Conservation (phyloP, 2,329 filamentous ascomycete genomes). For the Pochonia chlamydosporia region DNA sequence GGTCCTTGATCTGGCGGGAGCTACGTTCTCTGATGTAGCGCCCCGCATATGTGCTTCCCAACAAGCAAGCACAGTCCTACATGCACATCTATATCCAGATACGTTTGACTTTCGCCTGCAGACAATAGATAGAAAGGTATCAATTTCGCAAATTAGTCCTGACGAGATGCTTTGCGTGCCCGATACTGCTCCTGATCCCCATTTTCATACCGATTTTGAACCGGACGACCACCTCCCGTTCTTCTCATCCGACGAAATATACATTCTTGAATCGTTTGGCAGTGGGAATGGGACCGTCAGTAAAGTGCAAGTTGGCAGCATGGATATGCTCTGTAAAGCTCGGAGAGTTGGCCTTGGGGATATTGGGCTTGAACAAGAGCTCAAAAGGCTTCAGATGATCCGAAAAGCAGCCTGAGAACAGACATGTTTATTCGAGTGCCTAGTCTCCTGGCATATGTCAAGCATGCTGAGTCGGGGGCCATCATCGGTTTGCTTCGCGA, state of each 20-base stretch:
- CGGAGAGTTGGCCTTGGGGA: constrained; percentile 4
- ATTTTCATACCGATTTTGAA: neutral
- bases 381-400: neutral
- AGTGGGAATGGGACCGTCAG: constrained; percentile 4
- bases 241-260: constrained; percentile 3
- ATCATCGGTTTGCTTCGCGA: constrained; percentile 8
- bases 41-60: neutral
- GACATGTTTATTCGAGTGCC: neutral
- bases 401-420: neutral
- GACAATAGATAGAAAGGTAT: neutral
- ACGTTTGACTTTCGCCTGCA: neutral
- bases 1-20: neutral
- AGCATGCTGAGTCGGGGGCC: constrained; percentile 3
- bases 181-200: neutral
- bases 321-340: constrained; percentile 7
- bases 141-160: neutral
- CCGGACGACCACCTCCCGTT: neutral
- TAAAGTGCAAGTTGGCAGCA: constrained; percentile 2
- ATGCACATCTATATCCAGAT: neutral
- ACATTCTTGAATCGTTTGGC: constrained; percentile 1
- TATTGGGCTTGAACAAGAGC: constrained; percentile 1
- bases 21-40: neutral
- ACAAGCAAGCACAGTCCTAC: neutral
- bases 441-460: constrained; percentile 3
- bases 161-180: neutral